Evolutionary conservation across 768 basidiomycete species (phyloP), one percentile per base, ranked within the genome.

Genomic region (Kwoniella shandongensis): DNA sequence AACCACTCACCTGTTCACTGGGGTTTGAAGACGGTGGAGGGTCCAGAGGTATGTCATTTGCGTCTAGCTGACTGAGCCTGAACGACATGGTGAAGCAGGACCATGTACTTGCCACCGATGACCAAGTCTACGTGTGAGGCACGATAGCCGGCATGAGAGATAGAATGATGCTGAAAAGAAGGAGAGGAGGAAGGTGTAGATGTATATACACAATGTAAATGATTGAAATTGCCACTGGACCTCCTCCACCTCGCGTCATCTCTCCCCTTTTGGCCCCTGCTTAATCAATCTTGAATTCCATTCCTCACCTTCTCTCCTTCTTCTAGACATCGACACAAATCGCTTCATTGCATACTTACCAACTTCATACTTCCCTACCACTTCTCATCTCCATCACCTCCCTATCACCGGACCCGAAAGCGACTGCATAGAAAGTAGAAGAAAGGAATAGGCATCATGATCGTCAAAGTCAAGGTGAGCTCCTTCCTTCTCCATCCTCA

Each of bases 391-490:
- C 22, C 13, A 13, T 22, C 8, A 26, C 18, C n/a, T 22, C 26
- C 20, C 13, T 6, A 35, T 22, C 27, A 30, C 13, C 17, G 36
- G n/a, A 12, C n/a, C 30, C 8, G 41, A 18, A 15, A 38, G 25
- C n/a, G n/a, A n/a, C n/a, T 44, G 10, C 22, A 25, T 44, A 29
- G 23, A 35, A 23, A 30, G 46, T 35, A 30, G 12, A 44, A 13
- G 1, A 5, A 38, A 35, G 42, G 39, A n/a, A 22, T 13, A 35
- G 17, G 12, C 48, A 69, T 46, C 17, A 75, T 75, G 74, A 63
- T 75, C 44, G 57, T 75, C 41, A 75, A 73, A 59, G 68, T 75
- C 75, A 75, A 75, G 65, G 74, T 72, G 48, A 59, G 65, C 42
- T 46, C 38, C 23, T 29, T 20, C 36, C 23, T n/a, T 25, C 30